Base-by-base conservation (phyloP, 2,329 filamentous ascomycete species). In the Talaromyces sp. region DNA sequence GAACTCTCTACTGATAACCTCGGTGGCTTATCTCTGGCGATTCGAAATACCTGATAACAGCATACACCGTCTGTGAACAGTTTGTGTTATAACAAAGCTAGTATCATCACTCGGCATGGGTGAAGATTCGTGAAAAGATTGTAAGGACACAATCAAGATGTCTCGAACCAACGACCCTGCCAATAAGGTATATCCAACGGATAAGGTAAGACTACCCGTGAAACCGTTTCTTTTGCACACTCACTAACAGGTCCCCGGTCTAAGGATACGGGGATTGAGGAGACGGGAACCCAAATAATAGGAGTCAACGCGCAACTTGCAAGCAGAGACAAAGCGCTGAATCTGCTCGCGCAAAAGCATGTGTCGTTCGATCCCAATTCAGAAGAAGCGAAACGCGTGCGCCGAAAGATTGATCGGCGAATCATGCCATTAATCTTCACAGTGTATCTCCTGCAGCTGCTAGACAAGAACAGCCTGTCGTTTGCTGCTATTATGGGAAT, bases 401-500 rank as follows among this genome's bases (percentile, higher is more conserved):
- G 40, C 42, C 56, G 39, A 12, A 58, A 58, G 25, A 58, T 58
- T 12, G 56, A 58, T 21, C 40, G 40, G 56, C 40, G 56, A 4
- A 44, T 58, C 31, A 58, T 58, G 56, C 56, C 56, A 5, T 31
- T 58, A 16, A 40, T 46, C 6, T 28, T 58, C 16, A 40, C 37
- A 4, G 40, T 58, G 11, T 58, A 58, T 58, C 25, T 58, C n/a
- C 56, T 58, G 40, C 56, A 58, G 12, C 31, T 58, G 16, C 14
- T 58, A 18, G 56, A 58, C 39, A 58, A 58, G 35, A 58, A 58
- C 12, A 58, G 56, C 40, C n/a, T 58, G 12, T 58, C 56, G 11
- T 58, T 58, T 58, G 56, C 39, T 18, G 56, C 56, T 4, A 58
- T 58, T 9, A 58, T 46, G 56, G 56, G 39, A 21, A 58, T 58